Base-by-base conservation (phyloP, 805 yeast genomes). In the Danielozyma ontarioensis region DNA sequence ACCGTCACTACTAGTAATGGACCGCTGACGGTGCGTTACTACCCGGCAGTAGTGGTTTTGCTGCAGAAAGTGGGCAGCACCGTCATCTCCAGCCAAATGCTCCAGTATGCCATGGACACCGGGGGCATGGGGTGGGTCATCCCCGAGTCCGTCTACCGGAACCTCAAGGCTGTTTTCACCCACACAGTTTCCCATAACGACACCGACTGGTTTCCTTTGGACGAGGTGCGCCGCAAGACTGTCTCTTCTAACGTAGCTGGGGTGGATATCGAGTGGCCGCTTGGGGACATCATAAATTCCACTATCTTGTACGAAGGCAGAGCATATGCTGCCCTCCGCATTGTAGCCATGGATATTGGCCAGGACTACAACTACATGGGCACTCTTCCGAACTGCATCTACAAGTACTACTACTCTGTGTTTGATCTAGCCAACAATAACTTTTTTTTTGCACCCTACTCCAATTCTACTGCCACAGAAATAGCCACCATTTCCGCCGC, bases 101-200 rank as follows among this genome's bases (percentile, higher is more conserved):
- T 39, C 12, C 36, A 38, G 13, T 48, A 44, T 30, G 36, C 42
- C 13, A 32, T 50, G 17, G 54, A 50, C 32, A 31, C 48, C 2
- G 51, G 50, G 2, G 35, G 47, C 5, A 41, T 42, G 27, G 39
- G 37, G 7, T 34, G 42, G 29, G 51, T 40, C 5, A 38, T 43
- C 11, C 36, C 51, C 4, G 33, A 32, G 11, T 36, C 36, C 4
- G 34, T 50, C 8, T 32, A 27, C 21, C 23, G 33, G 17, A 50
- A 48, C 28, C 38, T 50, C 12, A n/a, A 29, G 15, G 28, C 36
- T 4, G 29, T 33, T 4, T 27, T 47, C 13, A 44, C 44, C 6
- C 29, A 34, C 14, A 17, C 21, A 28, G 27, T 33, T 8, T 25
- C 14, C 4, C 12, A 17, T 11, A 33, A 40, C 19, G 34, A 32